phyloP scores from a whole-genome alignment of 2,329 filamentous ascomycete species.

The Calonectria multiphialidica region DNA sequence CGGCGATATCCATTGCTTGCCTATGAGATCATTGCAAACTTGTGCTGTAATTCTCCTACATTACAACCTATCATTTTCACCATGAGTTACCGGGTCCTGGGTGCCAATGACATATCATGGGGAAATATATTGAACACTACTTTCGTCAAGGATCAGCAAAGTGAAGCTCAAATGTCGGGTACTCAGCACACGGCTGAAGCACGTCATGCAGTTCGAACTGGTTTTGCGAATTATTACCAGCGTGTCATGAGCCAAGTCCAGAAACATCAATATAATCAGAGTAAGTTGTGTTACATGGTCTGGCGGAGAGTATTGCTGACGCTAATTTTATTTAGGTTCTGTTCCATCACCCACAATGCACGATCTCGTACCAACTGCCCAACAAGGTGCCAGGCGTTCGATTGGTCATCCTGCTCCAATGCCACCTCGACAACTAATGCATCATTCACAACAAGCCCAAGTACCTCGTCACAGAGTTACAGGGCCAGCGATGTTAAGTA shows the following conservation, averaged over 20 bases:
- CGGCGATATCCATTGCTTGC: slow-evolving; percentile 45
- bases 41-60: slow-evolving; percentile 43
- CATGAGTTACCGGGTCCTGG: slow-evolving; percentile 43
- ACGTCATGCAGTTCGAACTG: slow-evolving; percentile 19
- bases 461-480: neutral
- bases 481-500: neutral
- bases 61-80: slow-evolving; percentile 46
- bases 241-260: slow-evolving; percentile 15
- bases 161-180: slow-evolving; percentile 32
- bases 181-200: slow-evolving; percentile 21
- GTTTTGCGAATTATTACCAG: slow-evolving; percentile 22
- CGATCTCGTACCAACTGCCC: slow-evolving; percentile 1
- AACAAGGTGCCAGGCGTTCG: slow-evolving; percentile 23
- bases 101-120: slow-evolving; percentile 34
- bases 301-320: slow-evolving; percentile 21
- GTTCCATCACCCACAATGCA: slow-evolving; percentile 24
- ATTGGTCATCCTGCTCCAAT: slow-evolving; percentile 16
- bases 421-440: slow-evolving; percentile 21
- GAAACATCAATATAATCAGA: slow-evolving; percentile 15
- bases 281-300: slow-evolving; percentile 23
- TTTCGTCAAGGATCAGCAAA: slow-evolving; percentile 40
- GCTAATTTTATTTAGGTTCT: slow-evolving; percentile 17
- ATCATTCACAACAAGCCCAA: slow-evolving; percentile 24
- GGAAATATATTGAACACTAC: slow-evolving; percentile 34
- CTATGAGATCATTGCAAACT: slow-evolving; percentile 36